Evolutionary conservation across 2,329 filamentous ascomycete genomes (phyloP), one percentile per base, ranked within the genome.

Genomic region (Lasiodiplodia sp.): DNA sequence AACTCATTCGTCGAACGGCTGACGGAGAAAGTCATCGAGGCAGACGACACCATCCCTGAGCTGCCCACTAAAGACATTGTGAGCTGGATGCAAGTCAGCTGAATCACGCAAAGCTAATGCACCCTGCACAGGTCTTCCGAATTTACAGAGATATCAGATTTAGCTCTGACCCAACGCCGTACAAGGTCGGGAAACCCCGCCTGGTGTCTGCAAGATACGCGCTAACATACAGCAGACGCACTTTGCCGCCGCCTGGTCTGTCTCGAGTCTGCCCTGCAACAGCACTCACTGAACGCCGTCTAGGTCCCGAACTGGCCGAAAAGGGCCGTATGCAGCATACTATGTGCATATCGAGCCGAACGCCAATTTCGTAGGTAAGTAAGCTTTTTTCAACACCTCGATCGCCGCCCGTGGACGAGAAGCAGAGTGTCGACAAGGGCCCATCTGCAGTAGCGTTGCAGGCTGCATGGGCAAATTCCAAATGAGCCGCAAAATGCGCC

Each of bases 91-190:
- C 56, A 57, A 68, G 37, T 51, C 51, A 51, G 47, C 44, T 47
- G 62, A 21, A 66, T 65, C 40, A 67, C 51, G 37, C 25, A 49
- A 67, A 51, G 37, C 57, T 64, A 38, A 49, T 62, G 31, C 60
- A 16, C 47, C 58, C 60, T 68, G 34, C 31, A 25, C 71, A 89
- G 87, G 84, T 93, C 58, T 97, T 95, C 78, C 90, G 94, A 70
- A 96, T 97, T 69, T 93, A 97, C 79, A 86, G 94, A 73, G 94
- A 97, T 74, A 87, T 96, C 53, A 88, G 94, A 67, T 97, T 97
- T 81, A 92, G 87, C 75, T 91, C 92, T 73, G 90, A 97, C 75
- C 91, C 88, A 23, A 96, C 93, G 2, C 94, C 94, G 0, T 97
- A 97, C 83, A 97, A 96, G 86, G 92, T 92, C 81, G 34, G 68